Evolutionary conservation across 2,329 filamentous ascomycete genomes (phyloP), one percentile per base, ranked within the genome.

Genomic region (Fusarium incarnatum): DNA sequence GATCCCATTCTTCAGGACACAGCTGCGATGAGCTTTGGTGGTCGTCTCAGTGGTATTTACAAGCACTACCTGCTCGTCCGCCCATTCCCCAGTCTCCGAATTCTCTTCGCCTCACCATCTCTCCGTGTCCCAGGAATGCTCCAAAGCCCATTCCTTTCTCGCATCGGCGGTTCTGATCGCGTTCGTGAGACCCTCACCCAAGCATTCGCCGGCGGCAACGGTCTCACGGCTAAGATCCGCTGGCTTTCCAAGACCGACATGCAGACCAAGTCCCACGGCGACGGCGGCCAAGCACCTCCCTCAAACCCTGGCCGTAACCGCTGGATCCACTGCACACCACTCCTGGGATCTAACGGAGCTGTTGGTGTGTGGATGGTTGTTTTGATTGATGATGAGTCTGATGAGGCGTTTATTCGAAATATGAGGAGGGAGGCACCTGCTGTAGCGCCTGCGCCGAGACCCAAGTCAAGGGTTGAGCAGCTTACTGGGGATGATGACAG

Each of bases 291-390:
- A 30, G 53, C 67, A 34, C 60, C 70, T 2, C 64, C 61, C 2
- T 42, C 57, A 6, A 68, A 49, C 13, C 48, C 47, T 1, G 91
- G 91, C 1, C 85, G 90, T 20, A 85, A 86, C 50, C 85, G 91
- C 45, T 94, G 92, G 91, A 91, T 94, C 42, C 92, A 94, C 77
- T 92, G 91, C 75, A 94, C 92, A 23, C 92, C 92, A 5, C 80
- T 94, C 6, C 79, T 92, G 6, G 91, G 91, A 5, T 84, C 85
- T 44, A 89, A 89, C 67, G 89, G 90, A 3, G 82, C 86, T 6
- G 88, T 94, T 0, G 92, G 92, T 18, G 91, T 93, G 0, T 94
- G 92, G 92, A 92, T 94, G 89, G 84, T 94, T 8, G 85, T 94
- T 1, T 83, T 94, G 16, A 88, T 93, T 6, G 90, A 93, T 67